Evolutionary conservation across 495 filamentous ascomycete species (phyloP).

Genomic region (Penicillium goetzii): DNA sequence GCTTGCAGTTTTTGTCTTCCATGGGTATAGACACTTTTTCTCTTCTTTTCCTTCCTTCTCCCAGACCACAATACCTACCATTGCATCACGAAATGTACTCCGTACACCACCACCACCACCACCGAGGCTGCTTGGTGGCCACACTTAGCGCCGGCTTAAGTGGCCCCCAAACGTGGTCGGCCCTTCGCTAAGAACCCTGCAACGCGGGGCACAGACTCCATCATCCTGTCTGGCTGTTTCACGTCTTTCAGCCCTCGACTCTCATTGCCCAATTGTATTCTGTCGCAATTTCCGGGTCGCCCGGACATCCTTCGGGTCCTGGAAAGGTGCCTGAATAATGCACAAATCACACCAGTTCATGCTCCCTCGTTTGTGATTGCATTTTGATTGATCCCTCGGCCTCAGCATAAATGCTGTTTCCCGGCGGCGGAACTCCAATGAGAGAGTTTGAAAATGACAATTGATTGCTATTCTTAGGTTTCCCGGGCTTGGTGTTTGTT

Average conservation of each 20-base stretch:
- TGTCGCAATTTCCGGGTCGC: slow-evolving; percentile 21
- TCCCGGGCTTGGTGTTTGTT: not conserved
- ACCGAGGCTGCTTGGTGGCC: slow-evolving; percentile 1
- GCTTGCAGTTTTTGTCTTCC: not conserved
- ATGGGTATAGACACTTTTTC: not conserved
- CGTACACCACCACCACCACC: not conserved
- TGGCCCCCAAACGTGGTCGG: slow-evolving; percentile 19
- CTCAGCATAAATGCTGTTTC: not conserved
- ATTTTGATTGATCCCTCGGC: not conserved
- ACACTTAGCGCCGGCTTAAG: slow-evolving; percentile 6
- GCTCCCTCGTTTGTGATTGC: not conserved
- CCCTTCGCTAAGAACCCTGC: slow-evolving; percentile 19
- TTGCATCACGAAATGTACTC: not conserved
- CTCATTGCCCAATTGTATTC: slow-evolving; percentile 12
- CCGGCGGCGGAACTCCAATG: not conserved
- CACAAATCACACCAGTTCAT: not conserved
- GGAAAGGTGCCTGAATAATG: no score
- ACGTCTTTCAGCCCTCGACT: slow-evolving; percentile 10
- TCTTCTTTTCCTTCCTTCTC: not conserved
- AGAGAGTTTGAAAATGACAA: not conserved
- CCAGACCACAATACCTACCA: not conserved
- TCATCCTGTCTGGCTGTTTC: slow-evolving; percentile 15
- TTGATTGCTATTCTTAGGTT: not conserved
- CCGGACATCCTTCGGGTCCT: slow-evolving; percentile 12
- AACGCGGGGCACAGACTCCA: slow-evolving; percentile 27